phyloP scores from a whole-genome alignment of 805 yeast genomes.

The Huiozyma sinensis region DNA sequence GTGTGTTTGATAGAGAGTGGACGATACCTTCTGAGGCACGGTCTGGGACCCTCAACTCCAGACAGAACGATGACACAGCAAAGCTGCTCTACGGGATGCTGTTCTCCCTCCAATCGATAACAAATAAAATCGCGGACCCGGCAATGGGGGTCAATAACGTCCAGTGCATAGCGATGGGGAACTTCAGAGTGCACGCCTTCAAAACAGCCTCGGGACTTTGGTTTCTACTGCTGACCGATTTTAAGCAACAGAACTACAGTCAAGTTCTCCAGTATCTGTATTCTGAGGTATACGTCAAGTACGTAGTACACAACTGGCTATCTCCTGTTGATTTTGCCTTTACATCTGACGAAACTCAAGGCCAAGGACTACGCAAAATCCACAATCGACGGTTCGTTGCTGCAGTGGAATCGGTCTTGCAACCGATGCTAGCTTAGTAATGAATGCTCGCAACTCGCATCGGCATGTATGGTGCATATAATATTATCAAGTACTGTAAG shows the following conservation, averaged over 20 bases:
- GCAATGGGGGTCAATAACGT: conserved; percentile 24
- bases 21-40: conserved; percentile 19
- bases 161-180: conserved; percentile 48
- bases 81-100: conserved; percentile 79
- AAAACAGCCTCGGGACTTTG: conserved; percentile 75
- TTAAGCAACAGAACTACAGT: conserved; percentile 21
- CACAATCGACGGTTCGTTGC: conserved; percentile 20
- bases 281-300: conserved; percentile 23
- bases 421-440: conserved; percentile 17
- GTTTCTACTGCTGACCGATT: conserved; percentile 66
- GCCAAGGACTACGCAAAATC: conserved; percentile 26
- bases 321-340: conserved; percentile 27
- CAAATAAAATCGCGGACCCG: conserved; percentile 39
- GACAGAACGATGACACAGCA: conserved; percentile 57
- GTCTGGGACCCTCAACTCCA: conserved; percentile 36
- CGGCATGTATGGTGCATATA: not conserved
- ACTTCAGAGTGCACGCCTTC: conserved; percentile 66
- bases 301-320: conserved; percentile 22
- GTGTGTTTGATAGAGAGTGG: conserved; percentile 76
- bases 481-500: no score
- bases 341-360: conserved; percentile 20
- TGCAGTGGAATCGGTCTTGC: conserved; percentile 21
- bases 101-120: conserved; percentile 66
- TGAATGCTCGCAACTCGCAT: not conserved
- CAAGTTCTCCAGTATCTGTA: conserved; percentile 25